A percentile compares a stretch with the other conserved stretches of the same genome.
phyloP scores from a whole-genome alignment of 305 asterid genomes.

The Fraxinus velutina region DNA sequence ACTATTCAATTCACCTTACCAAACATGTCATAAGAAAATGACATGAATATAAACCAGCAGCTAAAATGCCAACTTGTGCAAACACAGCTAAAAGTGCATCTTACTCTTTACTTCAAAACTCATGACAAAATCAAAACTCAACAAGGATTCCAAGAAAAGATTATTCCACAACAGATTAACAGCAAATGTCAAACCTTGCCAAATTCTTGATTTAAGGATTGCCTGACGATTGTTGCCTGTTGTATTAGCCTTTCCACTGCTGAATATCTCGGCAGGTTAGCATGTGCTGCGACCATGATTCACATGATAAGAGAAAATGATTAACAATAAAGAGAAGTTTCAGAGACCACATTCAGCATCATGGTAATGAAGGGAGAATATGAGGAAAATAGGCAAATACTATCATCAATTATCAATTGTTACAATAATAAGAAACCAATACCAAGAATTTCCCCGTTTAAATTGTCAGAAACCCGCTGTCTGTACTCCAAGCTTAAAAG shows the following conservation, averaged over 20 bases:
- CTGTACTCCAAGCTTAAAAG: slow-evolving; percentile 70
- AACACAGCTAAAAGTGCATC: not conserved
- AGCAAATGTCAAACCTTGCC: slow-evolving; percentile 56
- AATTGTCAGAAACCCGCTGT: slow-evolving; percentile 70
- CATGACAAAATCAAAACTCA: not conserved
- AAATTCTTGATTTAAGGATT: slow-evolving; percentile 64
- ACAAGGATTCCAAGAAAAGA: not conserved
- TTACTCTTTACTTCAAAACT: not conserved
- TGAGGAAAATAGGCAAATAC: slow-evolving; percentile 11
- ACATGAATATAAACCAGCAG: not conserved
- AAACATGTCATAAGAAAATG: not conserved
- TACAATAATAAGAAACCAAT: slow-evolving; percentile 9
- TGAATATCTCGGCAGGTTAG: slow-evolving; percentile 63
- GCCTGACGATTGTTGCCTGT: slow-evolving; percentile 68
- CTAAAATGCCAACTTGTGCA: not conserved
- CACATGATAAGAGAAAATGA: not conserved
- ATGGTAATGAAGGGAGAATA: slow-evolving; percentile 5
- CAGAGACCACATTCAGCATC: not conserved
- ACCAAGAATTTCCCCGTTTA: slow-evolving; percentile 87
- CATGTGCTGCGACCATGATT: slow-evolving; percentile 47
- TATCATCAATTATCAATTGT: not conserved
- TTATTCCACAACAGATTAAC: not conserved
- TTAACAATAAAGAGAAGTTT: not conserved
- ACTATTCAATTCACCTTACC: not conserved
- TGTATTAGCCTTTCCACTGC: slow-evolving; percentile 77